Evolutionary conservation across 208 protist genomes (phyloP).

Genomic region (Trypanosoma grayi): DNA sequence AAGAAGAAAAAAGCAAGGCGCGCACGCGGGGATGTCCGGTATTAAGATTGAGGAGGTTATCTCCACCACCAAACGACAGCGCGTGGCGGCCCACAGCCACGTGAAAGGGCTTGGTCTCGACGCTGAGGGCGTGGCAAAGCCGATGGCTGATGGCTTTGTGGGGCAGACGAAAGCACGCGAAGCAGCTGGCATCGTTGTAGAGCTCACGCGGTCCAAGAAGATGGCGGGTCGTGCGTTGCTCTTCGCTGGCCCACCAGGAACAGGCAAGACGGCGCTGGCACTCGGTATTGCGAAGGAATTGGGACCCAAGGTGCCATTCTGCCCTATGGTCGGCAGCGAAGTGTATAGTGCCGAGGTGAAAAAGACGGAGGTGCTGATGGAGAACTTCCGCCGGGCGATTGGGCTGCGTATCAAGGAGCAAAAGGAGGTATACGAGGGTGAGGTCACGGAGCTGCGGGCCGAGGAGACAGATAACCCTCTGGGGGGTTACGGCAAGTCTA

Average conservation of each 20-base stretch:
- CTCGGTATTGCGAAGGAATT: conserved; percentile 98
- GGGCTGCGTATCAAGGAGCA: conserved; percentile 99
- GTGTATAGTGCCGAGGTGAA: conserved; percentile 99
- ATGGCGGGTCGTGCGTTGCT: conserved; percentile 99
- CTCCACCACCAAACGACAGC: conserved; percentile 95
- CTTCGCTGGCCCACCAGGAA: conserved; percentile 99
- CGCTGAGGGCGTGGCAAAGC: conserved; percentile 87
- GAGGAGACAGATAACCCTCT: conserved; percentile 98
- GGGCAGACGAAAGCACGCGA: conserved; percentile 98
- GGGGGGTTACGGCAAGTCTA: conserved; percentile 98
- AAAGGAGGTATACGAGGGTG: conserved; percentile 99
- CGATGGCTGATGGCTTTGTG: conserved; percentile 94
- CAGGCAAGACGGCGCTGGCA: conserved; percentile 98
- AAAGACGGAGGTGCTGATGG: conserved; percentile 99
- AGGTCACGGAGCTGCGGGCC: conserved; percentile 98
- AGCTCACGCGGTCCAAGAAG: conserved; percentile 99
- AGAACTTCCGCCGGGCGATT: conserved; percentile 99
- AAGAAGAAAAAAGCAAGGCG: conserved; percentile 9
- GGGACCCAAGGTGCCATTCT: conserved; percentile 99
- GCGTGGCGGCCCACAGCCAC: conserved; percentile 98
- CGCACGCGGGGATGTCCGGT: conserved; percentile 79
- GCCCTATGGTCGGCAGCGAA: conserved; percentile 98
- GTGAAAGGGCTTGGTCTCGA: conserved; percentile 98
- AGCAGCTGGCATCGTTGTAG: conserved; percentile 97
- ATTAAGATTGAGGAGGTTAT: conserved; percentile 97